Evolutionary conservation across 2,329 filamentous ascomycete species (phyloP).

Genomic region (Botrytis sinoallii): DNA sequence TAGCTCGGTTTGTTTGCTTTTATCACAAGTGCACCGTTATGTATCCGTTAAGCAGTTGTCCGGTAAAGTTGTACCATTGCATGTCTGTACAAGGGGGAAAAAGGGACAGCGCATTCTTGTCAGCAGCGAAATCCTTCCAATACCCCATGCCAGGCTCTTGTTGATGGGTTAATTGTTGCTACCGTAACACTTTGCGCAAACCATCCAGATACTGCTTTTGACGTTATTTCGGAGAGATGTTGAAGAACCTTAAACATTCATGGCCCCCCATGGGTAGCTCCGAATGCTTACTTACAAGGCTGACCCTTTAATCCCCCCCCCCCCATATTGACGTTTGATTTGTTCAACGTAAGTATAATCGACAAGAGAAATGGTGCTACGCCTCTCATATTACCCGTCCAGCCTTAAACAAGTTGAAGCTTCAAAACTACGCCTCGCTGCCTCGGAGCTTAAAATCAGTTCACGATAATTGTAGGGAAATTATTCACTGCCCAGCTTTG

Average conservation of each 20-base stretch:
- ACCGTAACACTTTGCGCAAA: not conserved
- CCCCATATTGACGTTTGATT: not conserved
- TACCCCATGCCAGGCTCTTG: not conserved
- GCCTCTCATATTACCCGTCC: not conserved
- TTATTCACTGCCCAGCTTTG: not conserved
- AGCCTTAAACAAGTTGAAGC: not conserved
- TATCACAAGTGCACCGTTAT: too few relatives aligned
- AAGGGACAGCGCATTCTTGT: not conserved
- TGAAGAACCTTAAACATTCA: not conserved
- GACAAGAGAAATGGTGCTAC: not conserved
- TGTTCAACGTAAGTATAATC: not conserved
- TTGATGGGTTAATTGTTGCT: not conserved
- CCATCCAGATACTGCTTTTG: not conserved
- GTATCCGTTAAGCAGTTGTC: not conserved
- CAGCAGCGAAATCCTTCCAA: not conserved
- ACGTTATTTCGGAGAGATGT: not conserved
- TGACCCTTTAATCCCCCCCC: not conserved
- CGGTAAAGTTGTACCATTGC: not conserved
- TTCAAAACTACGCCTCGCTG: not conserved
- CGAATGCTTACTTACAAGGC: conserved; percentile 7
- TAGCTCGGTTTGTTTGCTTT: not conserved
- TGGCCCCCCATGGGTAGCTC: not conserved
- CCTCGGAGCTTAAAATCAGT: conserved; percentile 6
- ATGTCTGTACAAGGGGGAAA: not conserved
- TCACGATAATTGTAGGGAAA: not conserved